phyloP scores from a whole-genome alignment of 2,329 filamentous ascomycete species.

The Phyllosticta citrichinensis region DNA sequence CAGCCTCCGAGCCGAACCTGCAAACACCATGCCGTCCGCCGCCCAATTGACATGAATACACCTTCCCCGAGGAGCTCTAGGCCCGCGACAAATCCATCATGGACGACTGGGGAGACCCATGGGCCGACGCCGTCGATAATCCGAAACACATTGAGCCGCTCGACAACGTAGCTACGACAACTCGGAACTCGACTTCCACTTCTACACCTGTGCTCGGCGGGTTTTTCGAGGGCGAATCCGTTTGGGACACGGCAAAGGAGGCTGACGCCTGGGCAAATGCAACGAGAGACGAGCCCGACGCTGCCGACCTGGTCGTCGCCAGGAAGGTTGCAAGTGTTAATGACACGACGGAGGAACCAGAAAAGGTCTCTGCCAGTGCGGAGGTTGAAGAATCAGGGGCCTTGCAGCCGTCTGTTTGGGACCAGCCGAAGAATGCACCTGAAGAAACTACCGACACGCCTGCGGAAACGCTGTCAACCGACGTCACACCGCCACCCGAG shows the following conservation, averaged over 20 bases:
- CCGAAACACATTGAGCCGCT: constrained; percentile 8
- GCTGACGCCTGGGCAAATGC: constrained; percentile 19
- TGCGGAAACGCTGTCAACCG: neutral
- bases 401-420: neutral
- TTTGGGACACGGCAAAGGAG: constrained; percentile 24
- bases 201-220: constrained; percentile 3
- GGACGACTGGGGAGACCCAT: constrained; percentile 34
- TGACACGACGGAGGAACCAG: neutral
- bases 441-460: neutral
- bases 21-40: neutral
- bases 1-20: neutral
- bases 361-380: neutral
- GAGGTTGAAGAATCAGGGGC: neutral
- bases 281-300: neutral
- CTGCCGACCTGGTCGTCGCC: constrained; percentile 1
- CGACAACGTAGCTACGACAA: neutral
- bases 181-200: neutral
- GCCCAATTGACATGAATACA: constrained; percentile 3
- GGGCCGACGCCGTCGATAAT: constrained; percentile 25
- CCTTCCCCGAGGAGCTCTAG: constrained; percentile 3
- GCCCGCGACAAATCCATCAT: constrained; percentile 21
- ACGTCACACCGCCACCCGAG: neutral
- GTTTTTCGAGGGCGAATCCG: constrained; percentile 25
- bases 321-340: neutral
- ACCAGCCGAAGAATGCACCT: neutral